Evolutionary conservation across 164 flowering plant genomes (phyloP).

Genomic region (Vitis rupestris): DNA sequence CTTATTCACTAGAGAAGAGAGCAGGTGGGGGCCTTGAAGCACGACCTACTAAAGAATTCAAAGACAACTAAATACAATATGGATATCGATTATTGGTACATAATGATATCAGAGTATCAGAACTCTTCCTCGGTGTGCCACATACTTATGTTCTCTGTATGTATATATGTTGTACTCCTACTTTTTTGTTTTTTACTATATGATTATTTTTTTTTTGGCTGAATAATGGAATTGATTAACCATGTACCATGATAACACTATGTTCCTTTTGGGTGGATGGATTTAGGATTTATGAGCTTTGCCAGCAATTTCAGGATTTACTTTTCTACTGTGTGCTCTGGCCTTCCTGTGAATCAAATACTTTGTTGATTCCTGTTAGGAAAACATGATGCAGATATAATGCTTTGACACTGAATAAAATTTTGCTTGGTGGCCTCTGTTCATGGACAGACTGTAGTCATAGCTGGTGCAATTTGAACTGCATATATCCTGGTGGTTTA

Average conservation of each 20-base stretch:
- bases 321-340: no score
- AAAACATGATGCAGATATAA: no score
- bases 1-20: conserved; percentile 76
- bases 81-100: conserved; percentile 2
- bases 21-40: conserved; percentile 83
- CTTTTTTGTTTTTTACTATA: not conserved
- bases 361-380: no score
- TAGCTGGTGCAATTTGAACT: no score
- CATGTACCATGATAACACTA: not conserved
- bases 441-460: no score
- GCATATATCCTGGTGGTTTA: no score
- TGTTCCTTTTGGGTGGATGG: not conserved
- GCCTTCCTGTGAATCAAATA: no score
- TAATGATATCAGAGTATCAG: conserved; percentile 8
- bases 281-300: not conserved
- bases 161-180: conserved; percentile 15
- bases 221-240: conserved; percentile 4
- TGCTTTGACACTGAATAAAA: no score
- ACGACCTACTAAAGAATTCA: conserved; percentile 48
- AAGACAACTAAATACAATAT: conserved; percentile 24
- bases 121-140: conserved; percentile 10
- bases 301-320: no score
- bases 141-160: conserved; percentile 23
- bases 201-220: conserved; percentile 5
- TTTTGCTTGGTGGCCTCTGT: no score